Evolutionary conservation across 306 rosid species (phyloP), one percentile per base, ranked within the genome.

Genomic region (Vigna trinervia): DNA sequence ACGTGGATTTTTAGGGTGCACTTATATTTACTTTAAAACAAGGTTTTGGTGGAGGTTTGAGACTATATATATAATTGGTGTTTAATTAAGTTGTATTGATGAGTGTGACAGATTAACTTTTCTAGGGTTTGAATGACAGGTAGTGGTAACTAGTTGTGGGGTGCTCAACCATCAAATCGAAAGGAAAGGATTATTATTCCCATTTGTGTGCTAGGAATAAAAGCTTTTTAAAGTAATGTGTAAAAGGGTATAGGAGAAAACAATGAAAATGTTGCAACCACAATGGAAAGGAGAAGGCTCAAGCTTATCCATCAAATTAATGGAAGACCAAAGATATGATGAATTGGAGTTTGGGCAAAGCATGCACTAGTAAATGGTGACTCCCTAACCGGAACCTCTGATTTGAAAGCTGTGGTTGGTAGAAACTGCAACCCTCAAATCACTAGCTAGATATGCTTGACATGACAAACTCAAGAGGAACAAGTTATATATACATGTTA

Each of bases 101-200:
- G 78, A 66, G 15, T 81, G 86, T 50, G 83, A 61, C 19, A 77
- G 77, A 54, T 65, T 46, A 58, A 30, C 34, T 45, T 22, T 56
- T 71, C 72, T 77, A 71, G 75, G 79, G 71, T 71, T 77, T 82
- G 80, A 81, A 72, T 63, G 75, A 82, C 64, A 48, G 54, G 69
- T 56, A 53, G 45, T 70, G 57, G 45, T 20, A 79, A 73, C 63
- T 20, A 66, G 75, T 56, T 56, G 69, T 43, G 62, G 32, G 84
- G 75, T 79, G 78, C 87, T 56, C 68, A 84, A 89, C 88, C 92
- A 85, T 89, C 94, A 85, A 86, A 89, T 89, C 90, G 71, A 80
- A 22, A 30, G 50, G 47, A 67, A 85, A 56, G 41, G 69, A 45
- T 78, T 81, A 77, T 56, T 48, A 65, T 79, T 64, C 83, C 66